phyloP scores from a whole-genome alignment of 2,329 filamentous ascomycete genomes.

The Colletotrichum falcatum region DNA sequence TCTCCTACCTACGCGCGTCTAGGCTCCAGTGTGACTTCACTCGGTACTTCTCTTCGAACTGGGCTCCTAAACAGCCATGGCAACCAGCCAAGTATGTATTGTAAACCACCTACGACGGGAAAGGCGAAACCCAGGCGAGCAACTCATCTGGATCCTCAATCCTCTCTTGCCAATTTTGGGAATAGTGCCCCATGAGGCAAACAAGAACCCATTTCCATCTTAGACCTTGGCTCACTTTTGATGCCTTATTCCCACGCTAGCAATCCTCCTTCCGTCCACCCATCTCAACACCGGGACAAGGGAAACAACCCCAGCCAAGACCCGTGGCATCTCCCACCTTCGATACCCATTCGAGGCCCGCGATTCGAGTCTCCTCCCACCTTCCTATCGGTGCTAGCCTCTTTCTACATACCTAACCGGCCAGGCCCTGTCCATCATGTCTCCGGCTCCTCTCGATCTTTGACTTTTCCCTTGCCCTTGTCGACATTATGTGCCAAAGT shows the following conservation, averaged over 20 bases:
- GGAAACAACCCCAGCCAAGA: not conserved
- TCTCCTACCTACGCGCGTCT: too few species aligned
- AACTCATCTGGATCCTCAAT: not conserved
- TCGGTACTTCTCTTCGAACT: not conserved
- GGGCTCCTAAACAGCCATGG: not conserved
- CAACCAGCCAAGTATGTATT: too few species aligned
- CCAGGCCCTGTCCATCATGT: conserved; percentile 21
- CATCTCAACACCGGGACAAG: not conserved
- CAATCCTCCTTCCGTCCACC: not conserved
- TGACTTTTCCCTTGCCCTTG: conserved; percentile 18
- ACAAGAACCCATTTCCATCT: not conserved
- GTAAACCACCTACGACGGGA: not conserved
- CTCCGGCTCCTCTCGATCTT: conserved; percentile 8
- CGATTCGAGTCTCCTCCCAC: not conserved
- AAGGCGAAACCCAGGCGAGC: not conserved
- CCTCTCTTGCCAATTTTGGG: conserved; percentile 5
- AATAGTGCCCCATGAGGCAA: not conserved
- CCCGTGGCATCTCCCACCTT: conserved; percentile 4
- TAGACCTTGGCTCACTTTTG: conserved; percentile 11
- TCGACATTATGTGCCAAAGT: conserved; percentile 1
- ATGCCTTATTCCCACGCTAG: not conserved
- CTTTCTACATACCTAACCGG: conserved; percentile 20
- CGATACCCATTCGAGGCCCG: not conserved
- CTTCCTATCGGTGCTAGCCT: conserved; percentile 21
- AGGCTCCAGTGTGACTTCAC: not conserved